Evolutionary conservation across 2,329 filamentous ascomycete species (phyloP).

Genomic region (Xylogone sp.): DNA sequence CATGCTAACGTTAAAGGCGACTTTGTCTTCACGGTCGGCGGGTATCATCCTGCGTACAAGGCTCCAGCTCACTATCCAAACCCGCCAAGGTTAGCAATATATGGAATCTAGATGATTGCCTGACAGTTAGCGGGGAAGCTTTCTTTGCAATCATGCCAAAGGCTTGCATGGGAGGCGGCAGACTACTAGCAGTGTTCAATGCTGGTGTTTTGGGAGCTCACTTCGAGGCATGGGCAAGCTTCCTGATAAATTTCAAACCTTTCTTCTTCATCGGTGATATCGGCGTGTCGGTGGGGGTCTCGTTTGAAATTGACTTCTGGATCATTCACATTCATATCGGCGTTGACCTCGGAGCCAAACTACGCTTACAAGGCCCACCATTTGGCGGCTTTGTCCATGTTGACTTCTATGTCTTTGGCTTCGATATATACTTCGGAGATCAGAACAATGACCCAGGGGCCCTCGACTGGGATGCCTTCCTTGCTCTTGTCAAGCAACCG

Average conservation of each 20-base stretch:
- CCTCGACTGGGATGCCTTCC: slow-evolving; percentile 3
- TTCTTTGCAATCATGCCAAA: slow-evolving; percentile 45
- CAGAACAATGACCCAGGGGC: neutral
- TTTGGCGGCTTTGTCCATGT: slow-evolving; percentile 17
- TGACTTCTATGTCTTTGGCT: slow-evolving; percentile 20
- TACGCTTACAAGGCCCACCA: slow-evolving; percentile 21
- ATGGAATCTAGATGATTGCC: slow-evolving; percentile 28
- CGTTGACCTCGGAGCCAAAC: slow-evolving; percentile 17
- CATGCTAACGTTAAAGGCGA: slow-evolving; percentile 27
- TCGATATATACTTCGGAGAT: slow-evolving; percentile 19
- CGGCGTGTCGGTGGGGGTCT: slow-evolving; percentile 35
- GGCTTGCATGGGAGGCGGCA: slow-evolving; percentile 37
- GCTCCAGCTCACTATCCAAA: slow-evolving; percentile 33
- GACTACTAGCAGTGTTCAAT: slow-evolving; percentile 25
- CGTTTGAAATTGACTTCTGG: slow-evolving; percentile 33
- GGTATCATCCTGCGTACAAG: slow-evolving; percentile 37
- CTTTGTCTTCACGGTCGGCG: slow-evolving; percentile 42
- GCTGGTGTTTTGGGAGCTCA: slow-evolving; percentile 33
- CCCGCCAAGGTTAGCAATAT: slow-evolving; percentile 35
- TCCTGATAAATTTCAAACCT: slow-evolving; percentile 24
- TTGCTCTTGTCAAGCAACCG: slow-evolving; percentile 1
- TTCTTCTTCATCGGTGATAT: slow-evolving; percentile 31
- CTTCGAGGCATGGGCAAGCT: slow-evolving; percentile 33
- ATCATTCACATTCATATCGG: slow-evolving; percentile 35
- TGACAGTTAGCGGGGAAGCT: slow-evolving; percentile 35